Base-by-base conservation (phyloP, 148 eudicot species). In the Salicornia ramosissima region DNA sequence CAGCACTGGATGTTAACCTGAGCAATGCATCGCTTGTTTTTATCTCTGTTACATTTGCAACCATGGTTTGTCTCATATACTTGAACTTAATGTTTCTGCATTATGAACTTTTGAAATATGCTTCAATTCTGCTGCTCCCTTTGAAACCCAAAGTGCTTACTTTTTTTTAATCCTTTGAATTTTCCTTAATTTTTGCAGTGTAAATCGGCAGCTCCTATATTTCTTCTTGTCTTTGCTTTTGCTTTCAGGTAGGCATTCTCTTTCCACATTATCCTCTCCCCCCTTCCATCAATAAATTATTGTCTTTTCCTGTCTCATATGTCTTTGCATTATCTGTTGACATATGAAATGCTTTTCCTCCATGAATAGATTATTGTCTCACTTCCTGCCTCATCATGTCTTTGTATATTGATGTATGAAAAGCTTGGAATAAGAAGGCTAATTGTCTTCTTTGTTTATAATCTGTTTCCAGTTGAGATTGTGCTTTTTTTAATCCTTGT, bases 11-110 rank as follows among this genome's bases (percentile, higher is more conserved):
- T 78, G 79, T 94, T 70, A 94, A 94, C 77, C 78, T 94, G 80
- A 94, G 98, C 96, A 94, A 94, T 74, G 96, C 82, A 55, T 94
- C 98, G 62, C 97, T 94, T 81, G 99, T 94, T 80, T 94, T 94
- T 81, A 88, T 94, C 82, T 83, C 99, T 53, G 99, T 94, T 69
- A 94, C 97, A 56, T 94, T 94, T 82, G 99, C 99, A 70, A 94
- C 99, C 22, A 94, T 94, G 99, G 99, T 94, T 79, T 47, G 90
- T 86, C 51, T 21, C 70, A 63, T 42, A 64, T 65, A 39, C 67
- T 45, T 74, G 42, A 45, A 39, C 52, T 11, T 71, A 64, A 51
- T 79, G 50, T 40, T 47, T 34, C 42, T 24, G 60, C 52, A 58
- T 28, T 49, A 24, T 39, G 67, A 59, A n/a, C 15, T 40, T 64